A percentile compares a stretch with the other conserved stretches of the same genome.
Conservation (phyloP, 306 rosid genomes). For the Trifolium dubium region DNA sequence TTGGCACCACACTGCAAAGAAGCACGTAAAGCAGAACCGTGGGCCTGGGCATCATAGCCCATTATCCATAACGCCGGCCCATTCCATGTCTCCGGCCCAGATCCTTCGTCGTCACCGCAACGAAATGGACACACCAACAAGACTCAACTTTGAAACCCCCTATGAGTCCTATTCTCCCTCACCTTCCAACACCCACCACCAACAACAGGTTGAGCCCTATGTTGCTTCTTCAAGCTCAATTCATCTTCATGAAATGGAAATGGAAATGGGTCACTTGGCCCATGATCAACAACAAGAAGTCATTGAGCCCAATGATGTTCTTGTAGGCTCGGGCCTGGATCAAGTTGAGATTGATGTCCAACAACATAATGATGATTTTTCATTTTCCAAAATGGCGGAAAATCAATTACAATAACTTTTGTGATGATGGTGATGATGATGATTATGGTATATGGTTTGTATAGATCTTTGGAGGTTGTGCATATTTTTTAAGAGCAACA, state of each 20-base stretch:
- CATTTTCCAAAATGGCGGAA: too few relatives aligned
- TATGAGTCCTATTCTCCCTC: conserved; percentile 53
- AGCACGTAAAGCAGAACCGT: conserved; percentile 58
- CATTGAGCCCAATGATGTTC: conserved; percentile 4
- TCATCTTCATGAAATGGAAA: background rate
- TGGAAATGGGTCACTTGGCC: conserved; percentile 44
- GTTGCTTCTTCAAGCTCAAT: background rate
- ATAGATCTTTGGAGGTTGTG: background rate
- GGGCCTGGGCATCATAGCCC: conserved; percentile 53
- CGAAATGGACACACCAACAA: conserved; percentile 35
- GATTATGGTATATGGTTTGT: background rate
- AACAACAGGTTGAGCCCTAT: background rate
- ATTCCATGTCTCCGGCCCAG: conserved; percentile 57
- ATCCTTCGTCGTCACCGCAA: conserved; percentile 42
- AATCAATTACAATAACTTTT: background rate
- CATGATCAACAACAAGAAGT: background rate
- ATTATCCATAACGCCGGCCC: conserved; percentile 56
- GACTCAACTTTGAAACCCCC: conserved; percentile 33
- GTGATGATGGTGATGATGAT: background rate
- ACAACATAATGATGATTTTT: too few relatives aligned
- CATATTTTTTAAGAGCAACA: background rate
- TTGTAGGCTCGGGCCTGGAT: background rate
- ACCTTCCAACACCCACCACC: conserved; percentile 29
- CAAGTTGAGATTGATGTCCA: background rate
- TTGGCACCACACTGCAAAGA: conserved; percentile 78